A percentile compares a stretch with the other conserved stretches of the same genome.
phyloP scores from a whole-genome alignment of 2,329 filamentous ascomycete species.

The Botrytis galanthina region DNA sequence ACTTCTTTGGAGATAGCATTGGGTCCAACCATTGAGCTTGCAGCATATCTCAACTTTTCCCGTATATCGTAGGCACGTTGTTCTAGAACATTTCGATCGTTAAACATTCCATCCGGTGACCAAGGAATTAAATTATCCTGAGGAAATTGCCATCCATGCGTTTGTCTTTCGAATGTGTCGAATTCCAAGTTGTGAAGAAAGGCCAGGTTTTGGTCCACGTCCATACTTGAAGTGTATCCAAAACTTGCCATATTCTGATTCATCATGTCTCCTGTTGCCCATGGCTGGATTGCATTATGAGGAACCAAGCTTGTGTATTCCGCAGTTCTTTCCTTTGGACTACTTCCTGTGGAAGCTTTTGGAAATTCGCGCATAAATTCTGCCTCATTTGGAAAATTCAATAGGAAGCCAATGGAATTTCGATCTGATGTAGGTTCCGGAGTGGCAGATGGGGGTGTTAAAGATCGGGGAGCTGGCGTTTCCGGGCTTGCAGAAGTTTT shows the following conservation, averaged over 20 bases:
- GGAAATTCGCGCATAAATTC: slow-evolving; percentile 38
- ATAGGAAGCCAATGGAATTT: slow-evolving; percentile 38
- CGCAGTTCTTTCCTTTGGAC: slow-evolving; percentile 23
- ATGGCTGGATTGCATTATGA: slow-evolving; percentile 21
- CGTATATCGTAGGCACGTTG: slow-evolving; percentile 34
- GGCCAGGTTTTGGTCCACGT: slow-evolving; percentile 24
- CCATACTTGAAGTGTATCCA: slow-evolving; percentile 24
- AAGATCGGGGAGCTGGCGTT: slow-evolving; percentile 18
- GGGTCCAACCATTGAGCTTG: slow-evolving; percentile 27
- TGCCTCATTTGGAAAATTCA: slow-evolving; percentile 34
- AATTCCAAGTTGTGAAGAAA: slow-evolving; percentile 35
- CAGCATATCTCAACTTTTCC: slow-evolving; percentile 34
- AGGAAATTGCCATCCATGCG: slow-evolving; percentile 32
- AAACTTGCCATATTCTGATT: slow-evolving; percentile 1
- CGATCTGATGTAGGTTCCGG: slow-evolving; percentile 35
- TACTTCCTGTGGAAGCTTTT: slow-evolving; percentile 32
- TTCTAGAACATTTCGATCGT: slow-evolving; percentile 31
- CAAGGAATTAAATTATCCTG: slow-evolving; percentile 30
- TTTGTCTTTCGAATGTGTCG: slow-evolving; percentile 32
- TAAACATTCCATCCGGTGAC: slow-evolving; percentile 25
- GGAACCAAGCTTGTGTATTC: slow-evolving; percentile 22
- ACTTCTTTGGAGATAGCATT: slow-evolving; percentile 30
- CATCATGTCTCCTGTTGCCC: background rate
- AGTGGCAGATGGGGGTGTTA: slow-evolving; percentile 26
- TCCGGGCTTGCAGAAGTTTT: slow-evolving; percentile 31